Evolutionary conservation across 1,139 yeast species (phyloP), one percentile per base, ranked within the genome.

Genomic region (Blastobotrys arbuscula): DNA sequence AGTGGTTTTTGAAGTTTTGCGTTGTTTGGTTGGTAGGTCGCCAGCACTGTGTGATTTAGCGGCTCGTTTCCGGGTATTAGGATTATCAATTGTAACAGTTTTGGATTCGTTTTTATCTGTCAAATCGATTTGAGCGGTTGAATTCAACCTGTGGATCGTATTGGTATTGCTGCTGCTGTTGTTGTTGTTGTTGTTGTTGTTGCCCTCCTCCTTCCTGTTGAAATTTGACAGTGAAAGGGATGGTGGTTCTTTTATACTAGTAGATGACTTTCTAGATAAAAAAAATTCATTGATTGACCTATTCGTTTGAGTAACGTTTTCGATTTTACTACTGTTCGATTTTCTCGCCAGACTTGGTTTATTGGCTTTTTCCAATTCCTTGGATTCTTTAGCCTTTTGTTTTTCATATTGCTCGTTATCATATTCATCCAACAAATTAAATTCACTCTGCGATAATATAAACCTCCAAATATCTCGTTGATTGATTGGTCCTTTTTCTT

Each of bases 401-500:
- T 41, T 41, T 12, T 31, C 44, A 19, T 21, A 35, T 16, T 42
- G 20, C 16, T 34, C 45, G 12, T 24, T 23, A 18, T 42, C 33
- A 26, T 4, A 42, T 39, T 15, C 3, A 8, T 34, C 40, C 13
- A 42, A 16, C 34, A n/a, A 8, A 9, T 18, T 30, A 6, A 10
- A 31, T 5, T 24, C 9, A 9, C 19, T 7, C 6, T 18, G 3
- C n/a, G 20, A 35, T 7, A 43, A 26, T 3, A 43, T 28, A 43
- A 9, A 43, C 13, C 42, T 10, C 41, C 42, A 37, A 12, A 43
- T n/a, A 13, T 43, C 47, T 2, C 47, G 35, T 20, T 43, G 35
- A 13, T 20, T 28, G 13, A 37, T 24, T 8, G 47, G 47, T 2
- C 2, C 18, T 28, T 37, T 43, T 13, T 7, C 36, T 3, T 24